Conservation (phyloP, 2,329 filamentous ascomycete species). For the Madurella fahalii region DNA sequence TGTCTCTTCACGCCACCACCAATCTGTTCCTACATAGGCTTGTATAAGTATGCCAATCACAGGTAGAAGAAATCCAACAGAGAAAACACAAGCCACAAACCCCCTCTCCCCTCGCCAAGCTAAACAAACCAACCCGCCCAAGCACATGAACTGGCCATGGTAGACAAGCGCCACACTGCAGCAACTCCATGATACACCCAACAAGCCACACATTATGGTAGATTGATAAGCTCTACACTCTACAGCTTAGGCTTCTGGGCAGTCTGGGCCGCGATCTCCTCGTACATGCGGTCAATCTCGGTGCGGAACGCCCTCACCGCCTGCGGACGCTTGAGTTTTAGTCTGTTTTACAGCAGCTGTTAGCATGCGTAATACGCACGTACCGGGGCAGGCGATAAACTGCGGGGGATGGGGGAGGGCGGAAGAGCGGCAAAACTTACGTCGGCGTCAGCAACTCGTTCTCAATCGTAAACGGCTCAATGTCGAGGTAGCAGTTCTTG, state of each 20-base stretch:
- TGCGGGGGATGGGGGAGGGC: too few species aligned
- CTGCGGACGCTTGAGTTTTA: slow-evolving; percentile 59
- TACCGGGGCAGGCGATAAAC: too few species aligned
- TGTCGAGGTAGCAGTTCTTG: slow-evolving; percentile 64
- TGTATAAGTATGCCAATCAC: too few species aligned
- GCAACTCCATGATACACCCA: too few species aligned
- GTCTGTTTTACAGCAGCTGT: slow-evolving; percentile 33
- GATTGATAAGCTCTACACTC: background rate
- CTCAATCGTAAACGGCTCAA: slow-evolving; percentile 90
- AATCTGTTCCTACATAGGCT: too few species aligned
- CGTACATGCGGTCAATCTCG: slow-evolving; percentile 55
- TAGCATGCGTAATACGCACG: background rate
- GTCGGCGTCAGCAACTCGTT: slow-evolving; percentile 87
- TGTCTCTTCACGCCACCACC: too few species aligned
- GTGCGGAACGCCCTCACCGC: slow-evolving; percentile 48
- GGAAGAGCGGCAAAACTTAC: slow-evolving; percentile 51
- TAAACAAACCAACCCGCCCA: too few species aligned
- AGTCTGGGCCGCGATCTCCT: slow-evolving; percentile 44
- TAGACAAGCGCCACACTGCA: too few species aligned
- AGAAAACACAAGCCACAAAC: too few species aligned
- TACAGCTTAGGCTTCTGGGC: slow-evolving; percentile 45
- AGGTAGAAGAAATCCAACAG: too few species aligned
- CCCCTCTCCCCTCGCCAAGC: too few species aligned
- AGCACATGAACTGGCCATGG: too few species aligned
- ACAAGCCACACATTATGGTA: background rate